phyloP scores from a whole-genome alignment of 805 yeast species.

The Cyberlindnera veronae region DNA sequence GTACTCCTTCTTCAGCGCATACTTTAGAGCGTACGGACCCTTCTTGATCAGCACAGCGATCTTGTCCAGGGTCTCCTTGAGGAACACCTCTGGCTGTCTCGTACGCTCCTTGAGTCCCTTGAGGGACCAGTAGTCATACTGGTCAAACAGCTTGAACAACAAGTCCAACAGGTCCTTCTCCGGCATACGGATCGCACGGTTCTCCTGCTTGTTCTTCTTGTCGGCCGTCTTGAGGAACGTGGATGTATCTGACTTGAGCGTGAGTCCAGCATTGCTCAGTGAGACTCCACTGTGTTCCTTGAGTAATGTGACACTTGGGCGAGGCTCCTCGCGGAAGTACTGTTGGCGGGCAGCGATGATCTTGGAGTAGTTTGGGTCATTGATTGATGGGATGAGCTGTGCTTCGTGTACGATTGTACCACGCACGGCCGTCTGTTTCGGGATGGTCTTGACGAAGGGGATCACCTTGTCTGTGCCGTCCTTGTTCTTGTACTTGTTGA shows the following conservation, averaged over 20 bases:
- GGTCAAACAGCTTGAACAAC: slow-evolving; percentile 85
- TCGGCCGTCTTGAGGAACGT: slow-evolving; percentile 57
- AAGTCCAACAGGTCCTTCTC: slow-evolving; percentile 86
- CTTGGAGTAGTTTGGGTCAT: slow-evolving; percentile 66
- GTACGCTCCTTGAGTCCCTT: slow-evolving; percentile 92
- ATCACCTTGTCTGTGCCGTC: slow-evolving; percentile 44
- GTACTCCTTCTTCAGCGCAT: slow-evolving; percentile 86
- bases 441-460: slow-evolving; percentile 86
- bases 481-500: slow-evolving; percentile 36
- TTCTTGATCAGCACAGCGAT: slow-evolving; percentile 87
- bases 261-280: slow-evolving; percentile 82
- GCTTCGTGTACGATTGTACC: slow-evolving; percentile 95
- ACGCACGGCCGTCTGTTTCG: slow-evolving; percentile 77
- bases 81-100: slow-evolving; percentile 89
- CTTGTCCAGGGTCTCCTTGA: slow-evolving; percentile 85
- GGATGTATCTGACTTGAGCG: slow-evolving; percentile 69
- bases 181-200: slow-evolving; percentile 92
- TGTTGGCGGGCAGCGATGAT: slow-evolving; percentile 56
- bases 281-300: slow-evolving; percentile 84
- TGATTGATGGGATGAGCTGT: slow-evolving; percentile 74
- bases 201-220: slow-evolving; percentile 50
- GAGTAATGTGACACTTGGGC: slow-evolving; percentile 63
- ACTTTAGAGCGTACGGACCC: slow-evolving; percentile 94
- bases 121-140: slow-evolving; percentile 94
- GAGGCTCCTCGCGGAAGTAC: slow-evolving; percentile 44